Base-by-base conservation (phyloP, 1,284 basidiomycete species). In the Cutaneotrichosporon arboriforme region DNA sequence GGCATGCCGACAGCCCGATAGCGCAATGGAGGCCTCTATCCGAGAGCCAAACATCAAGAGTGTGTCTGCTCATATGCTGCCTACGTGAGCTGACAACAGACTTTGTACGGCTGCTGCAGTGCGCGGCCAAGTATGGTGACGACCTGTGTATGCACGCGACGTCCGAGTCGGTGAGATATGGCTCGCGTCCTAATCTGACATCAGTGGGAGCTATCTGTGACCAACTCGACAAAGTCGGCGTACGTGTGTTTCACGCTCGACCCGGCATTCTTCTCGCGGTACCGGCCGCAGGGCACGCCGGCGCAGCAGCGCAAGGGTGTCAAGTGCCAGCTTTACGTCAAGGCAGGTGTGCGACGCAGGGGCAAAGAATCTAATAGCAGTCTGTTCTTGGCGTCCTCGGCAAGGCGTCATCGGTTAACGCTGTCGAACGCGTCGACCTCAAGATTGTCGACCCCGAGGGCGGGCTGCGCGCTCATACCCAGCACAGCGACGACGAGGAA, bases 21-120 rank as follows among this genome's bases (percentile, higher is more conserved):
- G 41, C 9, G 52, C 3, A 12, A 68, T 68, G 64, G 67, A 70
- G 55, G 67, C 62, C 17, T 68, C 68, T 1, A 66, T 70, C 39
- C 60, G 58, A 36, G 67, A 62, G 39, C 53, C 59, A 1, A 60
- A 66, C 43, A 62, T 70, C 49, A 65, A 58, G 46, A 49, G 68
- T 70, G 22, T n/a, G 60, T 46, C 13, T 10, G 9, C 20, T 10
- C 14, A 15, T 14, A n/a, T 4, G 7, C 5, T 12, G 2, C 34
- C 4, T 4, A 68, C 55, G 87, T 77, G 87, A 47, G 46, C 55
- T 61, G 35, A 53, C n/a, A 4, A 1, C 58, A 76, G 74, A 68
- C 39, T 74, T 76, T 54, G 63, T 70, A 8, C 62, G 65, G 15
- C 56, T 75, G 10, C 61, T 76, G 8, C 70, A 72, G 45, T 76